Base-by-base conservation (phyloP, 1,284 basidiomycete species). In the Golubevia pallescens region DNA sequence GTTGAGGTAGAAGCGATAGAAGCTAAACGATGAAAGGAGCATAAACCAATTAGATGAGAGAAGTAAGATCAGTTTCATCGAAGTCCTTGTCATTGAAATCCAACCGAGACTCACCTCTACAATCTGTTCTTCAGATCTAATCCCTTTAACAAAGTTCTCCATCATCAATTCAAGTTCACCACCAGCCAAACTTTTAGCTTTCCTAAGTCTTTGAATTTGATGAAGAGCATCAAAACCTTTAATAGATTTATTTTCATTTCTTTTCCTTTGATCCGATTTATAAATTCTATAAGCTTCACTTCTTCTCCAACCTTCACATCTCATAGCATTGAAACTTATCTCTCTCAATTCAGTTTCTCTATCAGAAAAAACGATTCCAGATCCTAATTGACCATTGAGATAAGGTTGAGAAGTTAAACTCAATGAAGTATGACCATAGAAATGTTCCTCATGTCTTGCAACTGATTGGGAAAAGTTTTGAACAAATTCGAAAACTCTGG, bases 221-320 rank as follows among this genome's bases (percentile, higher is more conserved):
- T 95, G 91, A 6, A 87, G 65, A 2, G 93, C 85, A 78, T 95
- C 93, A 68, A 93, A 90, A 1, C 88, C 89, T 63, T 88, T 88
- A 24, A 93, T 89, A 1, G 90, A 86, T 55, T 88, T 86, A 20
- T 83, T 86, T 13, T 87, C 83, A 32, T 48, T 23, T 20, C n/a
- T 48, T 19, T 3, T 52, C 92, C 75, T 87, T 86, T 38, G 5
- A 10, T 38, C 34, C 5, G 34, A 38, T 68, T 88, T 87, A 75
- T 85, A 91, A 52, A 91, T 88, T 58, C 88, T 87, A 83, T 93
- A 94, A 54, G 88, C 89, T 63, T 88, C 88, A 0, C 91, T 92
- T 71, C 88, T 87, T 69, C 91, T 87, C 92, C 93, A 95, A 0
- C 90, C 93, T 77, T 94, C 93, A 58, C 93, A 92, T 24, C 93